Evolutionary conservation across 225 moss, liverwort and hornwort species (phyloP).

Genomic region (Rhytidiadelphus loreus): DNA sequence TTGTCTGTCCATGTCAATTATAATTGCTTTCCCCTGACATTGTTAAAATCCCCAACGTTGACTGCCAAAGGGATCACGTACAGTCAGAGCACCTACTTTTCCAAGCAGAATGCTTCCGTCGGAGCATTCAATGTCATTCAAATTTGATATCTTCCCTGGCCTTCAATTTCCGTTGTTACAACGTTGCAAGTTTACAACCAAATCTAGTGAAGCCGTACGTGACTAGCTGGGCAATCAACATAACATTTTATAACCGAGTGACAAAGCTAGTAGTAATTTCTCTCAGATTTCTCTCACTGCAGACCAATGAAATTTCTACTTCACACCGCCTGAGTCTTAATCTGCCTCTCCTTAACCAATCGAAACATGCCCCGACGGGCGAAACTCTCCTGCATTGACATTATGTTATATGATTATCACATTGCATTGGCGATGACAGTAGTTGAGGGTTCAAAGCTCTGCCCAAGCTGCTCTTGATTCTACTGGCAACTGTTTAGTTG

Average conservation of each 20-base stretch:
- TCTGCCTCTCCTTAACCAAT: no score
- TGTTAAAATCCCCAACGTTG: not conserved
- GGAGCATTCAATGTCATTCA: not conserved
- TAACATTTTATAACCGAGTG: not conserved
- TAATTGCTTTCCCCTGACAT: not conserved
- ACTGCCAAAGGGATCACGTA: not conserved
- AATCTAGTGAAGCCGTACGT: not conserved
- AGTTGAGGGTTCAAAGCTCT: not conserved
- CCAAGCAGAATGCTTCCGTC: not conserved
- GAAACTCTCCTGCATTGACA: no score
- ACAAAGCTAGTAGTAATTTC: not conserved
- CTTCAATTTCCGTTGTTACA: no score
- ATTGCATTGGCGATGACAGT: no score
- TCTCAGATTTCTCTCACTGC: no score
- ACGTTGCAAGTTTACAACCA: not conserved
- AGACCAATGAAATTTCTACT: no score
- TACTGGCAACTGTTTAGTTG: not conserved
- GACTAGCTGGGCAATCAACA: not conserved
- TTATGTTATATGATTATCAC: no score
- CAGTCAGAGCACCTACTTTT: not conserved
- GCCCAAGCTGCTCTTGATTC: not conserved
- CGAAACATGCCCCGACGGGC: no score
- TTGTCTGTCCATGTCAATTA: not conserved
- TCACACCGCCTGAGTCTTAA: no score
- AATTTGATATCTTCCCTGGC: not conserved